phyloP scores from a whole-genome alignment of 306 rosid genomes.

The Pueraria montana region DNA sequence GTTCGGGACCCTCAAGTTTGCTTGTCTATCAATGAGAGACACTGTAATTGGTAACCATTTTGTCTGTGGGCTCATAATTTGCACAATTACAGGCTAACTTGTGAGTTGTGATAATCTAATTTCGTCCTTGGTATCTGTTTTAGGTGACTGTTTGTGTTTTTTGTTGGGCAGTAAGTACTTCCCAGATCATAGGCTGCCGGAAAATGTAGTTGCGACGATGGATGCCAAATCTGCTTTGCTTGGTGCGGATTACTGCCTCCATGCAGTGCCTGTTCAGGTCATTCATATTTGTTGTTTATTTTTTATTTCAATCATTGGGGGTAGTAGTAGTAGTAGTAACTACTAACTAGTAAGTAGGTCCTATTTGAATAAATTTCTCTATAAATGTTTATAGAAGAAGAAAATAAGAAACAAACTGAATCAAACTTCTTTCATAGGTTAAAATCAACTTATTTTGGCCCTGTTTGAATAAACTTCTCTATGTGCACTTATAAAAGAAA shows the following conservation, averaged over 20 bases:
- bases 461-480: neutral
- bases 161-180: constrained; percentile 75
- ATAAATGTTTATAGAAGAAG: neutral
- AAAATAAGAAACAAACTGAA: neutral
- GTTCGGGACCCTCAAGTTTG: constrained; percentile 90
- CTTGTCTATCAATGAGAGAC: constrained; percentile 72
- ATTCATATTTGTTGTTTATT: neutral
- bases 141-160: constrained; percentile 5
- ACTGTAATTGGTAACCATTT: constrained; percentile 67
- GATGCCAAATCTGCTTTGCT: constrained; percentile 85
- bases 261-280: constrained; percentile 98
- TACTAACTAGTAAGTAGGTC: neutral
- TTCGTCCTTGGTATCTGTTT: constrained; percentile 16
- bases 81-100: constrained; percentile 4
- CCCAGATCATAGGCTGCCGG: constrained; percentile 79
- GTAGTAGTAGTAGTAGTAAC: neutral
- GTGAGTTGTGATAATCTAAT: neutral
- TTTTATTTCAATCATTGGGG: neutral
- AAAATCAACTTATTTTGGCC: neutral
- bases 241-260: constrained; percentile 84
- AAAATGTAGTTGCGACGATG: constrained; percentile 83
- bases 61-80: constrained; percentile 23
- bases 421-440: neutral
- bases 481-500: neutral
- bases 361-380: neutral